These are phyloP conservation scores for Arachis stenosperma DNA, from an alignment of 306 rosid genomes.

Conservation along the genomic window DNA sequence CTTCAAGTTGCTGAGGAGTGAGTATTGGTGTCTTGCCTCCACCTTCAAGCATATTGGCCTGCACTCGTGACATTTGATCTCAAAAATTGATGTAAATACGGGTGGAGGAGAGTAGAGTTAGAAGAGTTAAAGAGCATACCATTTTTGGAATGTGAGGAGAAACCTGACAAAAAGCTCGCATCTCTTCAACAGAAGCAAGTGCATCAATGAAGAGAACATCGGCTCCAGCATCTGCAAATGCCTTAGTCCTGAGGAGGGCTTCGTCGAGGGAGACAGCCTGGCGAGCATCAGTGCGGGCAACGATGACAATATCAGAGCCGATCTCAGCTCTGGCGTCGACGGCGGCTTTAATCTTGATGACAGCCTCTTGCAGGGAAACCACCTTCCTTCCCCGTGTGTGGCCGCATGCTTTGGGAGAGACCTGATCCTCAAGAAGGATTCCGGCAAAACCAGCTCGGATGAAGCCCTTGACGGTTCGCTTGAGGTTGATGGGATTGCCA, in stretches of 20 bases:
- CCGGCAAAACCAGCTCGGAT: constrained; percentile 84
- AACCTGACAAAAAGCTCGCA: constrained; percentile 78
- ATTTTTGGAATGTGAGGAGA: constrained; percentile 78
- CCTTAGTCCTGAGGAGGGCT: constrained; percentile 70
- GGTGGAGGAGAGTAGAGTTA: no score
- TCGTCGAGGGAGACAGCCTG: constrained; percentile 86
- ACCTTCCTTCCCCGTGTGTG: constrained; percentile 87
- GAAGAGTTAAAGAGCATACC: constrained; percentile 45
- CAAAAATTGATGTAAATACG: no score
- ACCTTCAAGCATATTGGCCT: constrained; percentile 99
- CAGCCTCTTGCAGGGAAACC: constrained; percentile 74
- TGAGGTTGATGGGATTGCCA: constrained; percentile 87
- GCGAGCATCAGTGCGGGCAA: constrained; percentile 87
- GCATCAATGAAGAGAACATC: constrained; percentile 95
- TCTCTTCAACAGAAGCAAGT: constrained; percentile 74
- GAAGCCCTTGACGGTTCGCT: constrained; percentile 83
- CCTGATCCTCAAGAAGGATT: constrained; percentile 90
- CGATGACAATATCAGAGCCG: constrained; percentile 83
- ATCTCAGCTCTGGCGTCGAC: constrained; percentile 79
- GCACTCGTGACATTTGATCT: background rate
- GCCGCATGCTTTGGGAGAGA: constrained; percentile 84
- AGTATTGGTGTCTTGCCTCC: constrained; percentile 92
- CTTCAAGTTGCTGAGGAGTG: constrained; percentile 68
- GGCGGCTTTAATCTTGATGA: constrained; percentile 76
- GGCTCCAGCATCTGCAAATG: constrained; percentile 91